Evolutionary conservation across 129 eudicot species (phyloP).

Genomic region (Helichrysum umbraculigerum): DNA sequence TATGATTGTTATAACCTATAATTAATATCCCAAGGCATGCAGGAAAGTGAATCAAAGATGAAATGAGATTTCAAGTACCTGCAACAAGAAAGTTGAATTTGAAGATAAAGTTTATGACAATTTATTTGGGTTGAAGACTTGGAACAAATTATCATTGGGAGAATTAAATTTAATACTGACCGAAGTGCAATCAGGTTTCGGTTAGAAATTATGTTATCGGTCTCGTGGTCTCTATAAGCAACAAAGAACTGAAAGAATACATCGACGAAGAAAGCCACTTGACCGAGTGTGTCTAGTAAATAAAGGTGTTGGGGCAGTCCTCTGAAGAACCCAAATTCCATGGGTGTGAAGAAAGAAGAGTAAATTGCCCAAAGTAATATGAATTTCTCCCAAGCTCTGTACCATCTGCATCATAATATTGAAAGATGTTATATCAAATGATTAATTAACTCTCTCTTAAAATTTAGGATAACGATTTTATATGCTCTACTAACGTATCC

Average conservation of each 20-base stretch:
- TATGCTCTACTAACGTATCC: too few relatives aligned
- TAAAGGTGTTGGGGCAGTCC: conserved; percentile 75
- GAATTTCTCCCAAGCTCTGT: conserved; percentile 74
- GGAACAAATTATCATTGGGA: background rate
- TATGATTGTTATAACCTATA: conserved; percentile 51
- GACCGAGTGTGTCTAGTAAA: conserved; percentile 70
- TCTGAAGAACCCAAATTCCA: conserved; percentile 95
- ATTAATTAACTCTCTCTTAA: too few relatives aligned
- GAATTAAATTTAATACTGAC: conserved; percentile 38
- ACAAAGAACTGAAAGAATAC: conserved; percentile 77
- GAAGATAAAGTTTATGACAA: background rate
- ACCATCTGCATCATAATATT: conserved; percentile 67
- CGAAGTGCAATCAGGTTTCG: conserved; percentile 71
- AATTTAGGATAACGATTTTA: too few relatives aligned
- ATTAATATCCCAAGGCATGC: conserved; percentile 85
- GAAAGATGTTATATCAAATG: too few relatives aligned
- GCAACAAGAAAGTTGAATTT: conserved; percentile 10
- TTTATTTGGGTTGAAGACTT: background rate
- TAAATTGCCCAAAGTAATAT: conserved; percentile 87
- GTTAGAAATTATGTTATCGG: conserved; percentile 64
- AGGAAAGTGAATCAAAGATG: conserved; percentile 62
- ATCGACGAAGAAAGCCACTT: conserved; percentile 74
- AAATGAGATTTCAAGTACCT: conserved; percentile 87
- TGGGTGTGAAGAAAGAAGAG: conserved; percentile 91
- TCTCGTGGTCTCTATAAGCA: conserved; percentile 71